These are phyloP conservation scores for Phytomonas francai DNA, from an alignment of 208 protist genomes.

Conservation along the genomic window DNA sequence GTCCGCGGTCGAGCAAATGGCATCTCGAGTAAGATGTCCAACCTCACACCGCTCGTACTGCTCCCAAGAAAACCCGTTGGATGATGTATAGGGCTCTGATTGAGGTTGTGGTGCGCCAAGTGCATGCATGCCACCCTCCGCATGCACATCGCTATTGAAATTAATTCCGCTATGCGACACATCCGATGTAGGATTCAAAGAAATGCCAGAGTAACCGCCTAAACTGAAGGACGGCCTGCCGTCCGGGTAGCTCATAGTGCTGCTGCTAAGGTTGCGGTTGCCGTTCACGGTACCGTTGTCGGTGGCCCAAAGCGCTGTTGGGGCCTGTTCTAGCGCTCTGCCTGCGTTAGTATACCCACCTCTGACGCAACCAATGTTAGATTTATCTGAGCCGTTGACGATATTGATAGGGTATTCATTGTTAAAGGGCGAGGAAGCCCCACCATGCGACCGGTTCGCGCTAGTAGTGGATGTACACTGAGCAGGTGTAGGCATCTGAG, in stretches of 20 bases:
- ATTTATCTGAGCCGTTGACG: not conserved
- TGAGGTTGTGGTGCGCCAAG: not conserved
- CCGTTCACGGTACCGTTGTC: not conserved
- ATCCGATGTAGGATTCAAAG: not conserved
- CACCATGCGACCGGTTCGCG: not conserved
- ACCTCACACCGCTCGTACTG: slow-evolving; percentile 39
- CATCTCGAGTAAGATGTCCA: slow-evolving; percentile 18
- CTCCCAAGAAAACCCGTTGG: slow-evolving; percentile 58
- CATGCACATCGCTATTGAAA: not conserved
- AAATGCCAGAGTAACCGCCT: not conserved
- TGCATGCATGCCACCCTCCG: not conserved
- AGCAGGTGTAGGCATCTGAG: not conserved
- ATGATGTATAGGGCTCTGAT: slow-evolving; percentile 3
- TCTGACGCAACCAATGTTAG: not conserved
- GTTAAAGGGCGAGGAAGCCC: not conserved
- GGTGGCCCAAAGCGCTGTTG: not conserved
- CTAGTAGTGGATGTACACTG: not conserved
- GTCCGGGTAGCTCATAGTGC: not conserved
- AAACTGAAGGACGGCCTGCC: not conserved
- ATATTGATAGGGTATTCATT: not conserved
- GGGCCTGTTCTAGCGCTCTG: not conserved
- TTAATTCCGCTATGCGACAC: not conserved
- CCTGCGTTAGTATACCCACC: not conserved
- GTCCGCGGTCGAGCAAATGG: slow-evolving; percentile 23
- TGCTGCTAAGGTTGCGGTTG: not conserved